Conservation (phyloP, 1,284 basidiomycete species). For the Sphaerobolus stellatus region DNA sequence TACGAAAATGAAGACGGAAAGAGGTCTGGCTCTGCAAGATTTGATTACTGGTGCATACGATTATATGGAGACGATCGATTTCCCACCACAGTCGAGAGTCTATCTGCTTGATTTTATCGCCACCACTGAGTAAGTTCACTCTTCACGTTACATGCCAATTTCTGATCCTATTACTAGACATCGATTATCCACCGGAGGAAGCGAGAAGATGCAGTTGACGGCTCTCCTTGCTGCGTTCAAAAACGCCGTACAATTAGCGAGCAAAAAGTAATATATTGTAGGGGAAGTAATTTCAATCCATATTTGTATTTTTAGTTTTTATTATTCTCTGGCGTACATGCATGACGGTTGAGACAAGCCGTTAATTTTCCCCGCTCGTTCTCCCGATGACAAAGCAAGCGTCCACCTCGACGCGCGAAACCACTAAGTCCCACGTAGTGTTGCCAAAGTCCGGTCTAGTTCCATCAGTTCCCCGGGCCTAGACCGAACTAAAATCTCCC, state of each 20-base stretch:
- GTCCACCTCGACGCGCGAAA: no score
- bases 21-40: conserved; percentile 94
- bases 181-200: conserved; percentile 89
- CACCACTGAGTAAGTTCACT: conserved; percentile 75
- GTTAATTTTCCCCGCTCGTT: no score
- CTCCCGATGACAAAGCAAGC: no score
- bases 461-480: no score
- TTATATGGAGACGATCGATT: conserved; percentile 82
- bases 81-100: conserved; percentile 83
- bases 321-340: no score
- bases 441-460: no score
- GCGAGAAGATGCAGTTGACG: conserved; percentile 92
- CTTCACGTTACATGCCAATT: neutral
- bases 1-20: conserved; percentile 81
- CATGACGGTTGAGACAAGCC: no score
- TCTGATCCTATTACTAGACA: conserved; percentile 53
- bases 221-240: conserved; percentile 94
- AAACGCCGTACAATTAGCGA: conserved; percentile 75
- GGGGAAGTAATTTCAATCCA: neutral
- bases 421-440: no score
- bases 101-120: conserved; percentile 91
- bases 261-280: conserved; percentile 1
- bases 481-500: no score
- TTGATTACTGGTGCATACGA: conserved; percentile 94
- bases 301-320: neutral